Evolutionary conservation across 768 basidiomycete species (phyloP).

Genomic region (Cytidiella melzeri): DNA sequence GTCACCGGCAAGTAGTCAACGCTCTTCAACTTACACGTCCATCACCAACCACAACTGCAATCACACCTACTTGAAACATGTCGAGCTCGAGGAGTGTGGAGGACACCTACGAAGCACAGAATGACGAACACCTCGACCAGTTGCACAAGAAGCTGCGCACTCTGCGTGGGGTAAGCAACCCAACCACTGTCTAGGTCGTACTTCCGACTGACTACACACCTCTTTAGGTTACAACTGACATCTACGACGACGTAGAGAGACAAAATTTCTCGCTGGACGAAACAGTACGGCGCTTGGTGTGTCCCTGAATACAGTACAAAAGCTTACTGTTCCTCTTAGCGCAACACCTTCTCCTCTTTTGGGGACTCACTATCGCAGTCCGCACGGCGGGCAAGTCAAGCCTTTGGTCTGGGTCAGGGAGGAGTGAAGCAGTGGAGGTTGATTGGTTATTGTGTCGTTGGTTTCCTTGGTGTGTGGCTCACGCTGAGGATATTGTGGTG

Average conservation of each 20-base stretch:
- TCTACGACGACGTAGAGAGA: constrained; percentile 76
- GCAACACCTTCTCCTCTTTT: constrained; percentile 63
- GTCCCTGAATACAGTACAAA: constrained; percentile 68
- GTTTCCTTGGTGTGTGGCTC: constrained; percentile 38
- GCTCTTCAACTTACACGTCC: too few species aligned
- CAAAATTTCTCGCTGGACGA: constrained; percentile 78
- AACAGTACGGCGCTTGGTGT: constrained; percentile 61
- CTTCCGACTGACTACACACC: neutral
- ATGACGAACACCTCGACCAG: constrained; percentile 79
- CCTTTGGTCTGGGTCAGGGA: constrained; percentile 65
- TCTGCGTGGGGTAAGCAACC: constrained; percentile 70
- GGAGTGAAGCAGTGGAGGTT: constrained; percentile 66
- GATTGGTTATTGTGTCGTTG: constrained; percentile 50
- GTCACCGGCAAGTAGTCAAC: too few species aligned
- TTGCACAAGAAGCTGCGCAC: constrained; percentile 81
- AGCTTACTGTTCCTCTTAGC: constrained; percentile 31
- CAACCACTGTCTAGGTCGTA: neutral
- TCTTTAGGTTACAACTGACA: constrained; percentile 79
- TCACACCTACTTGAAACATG: too few species aligned
- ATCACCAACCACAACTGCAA: too few species aligned
- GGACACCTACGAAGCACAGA: constrained; percentile 78
- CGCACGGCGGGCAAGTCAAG: constrained; percentile 62
- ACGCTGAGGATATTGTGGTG: constrained; percentile 18
- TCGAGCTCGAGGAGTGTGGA: constrained; percentile 41
- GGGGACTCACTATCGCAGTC: constrained; percentile 58